Conservation (phyloP, 2,329 filamentous ascomycete genomes). For the Bipolaris cookei region DNA sequence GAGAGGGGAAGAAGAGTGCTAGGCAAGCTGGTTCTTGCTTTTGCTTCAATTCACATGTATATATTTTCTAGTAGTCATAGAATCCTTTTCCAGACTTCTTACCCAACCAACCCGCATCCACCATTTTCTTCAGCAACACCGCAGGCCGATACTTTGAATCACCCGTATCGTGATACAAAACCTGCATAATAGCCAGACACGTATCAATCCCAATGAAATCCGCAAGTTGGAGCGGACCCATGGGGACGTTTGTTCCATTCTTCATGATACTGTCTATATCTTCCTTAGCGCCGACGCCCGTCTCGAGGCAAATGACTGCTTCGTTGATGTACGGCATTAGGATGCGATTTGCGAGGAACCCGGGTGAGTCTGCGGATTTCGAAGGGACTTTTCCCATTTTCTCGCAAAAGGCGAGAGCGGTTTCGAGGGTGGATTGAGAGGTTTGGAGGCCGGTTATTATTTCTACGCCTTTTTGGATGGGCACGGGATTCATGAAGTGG, state of each 20-base stretch:
- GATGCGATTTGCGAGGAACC: conserved; percentile 95
- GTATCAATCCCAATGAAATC: conserved; percentile 98
- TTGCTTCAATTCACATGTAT: neutral
- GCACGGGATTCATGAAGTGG: conserved; percentile 99
- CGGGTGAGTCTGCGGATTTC: conserved; percentile 85
- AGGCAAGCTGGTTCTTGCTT: neutral
- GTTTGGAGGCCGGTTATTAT: conserved; percentile 96
- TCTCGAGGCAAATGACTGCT: conserved; percentile 94
- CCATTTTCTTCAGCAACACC: conserved; percentile 90
- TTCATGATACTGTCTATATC: conserved; percentile 99
- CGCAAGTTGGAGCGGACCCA: conserved; percentile 91
- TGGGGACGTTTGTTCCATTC: conserved; percentile 97
- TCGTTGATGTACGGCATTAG: conserved; percentile 99
- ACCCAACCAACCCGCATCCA: conserved; percentile 95
- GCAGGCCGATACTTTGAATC: conserved; percentile 95
- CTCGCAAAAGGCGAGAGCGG: conserved; percentile 83
- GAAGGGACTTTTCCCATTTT: conserved; percentile 93
- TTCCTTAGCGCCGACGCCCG: conserved; percentile 84
- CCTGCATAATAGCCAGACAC: conserved; percentile 95
- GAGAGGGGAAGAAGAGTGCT: neutral
- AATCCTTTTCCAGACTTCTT: conserved; percentile 98
- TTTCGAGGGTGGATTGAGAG: conserved; percentile 78
- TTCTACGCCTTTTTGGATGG: conserved; percentile 95
- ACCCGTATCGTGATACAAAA: conserved; percentile 86
- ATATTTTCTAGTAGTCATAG: conserved; percentile 70